Base-by-base conservation (phyloP, 139 green algal species). In the Penium margaritaceum region DNA sequence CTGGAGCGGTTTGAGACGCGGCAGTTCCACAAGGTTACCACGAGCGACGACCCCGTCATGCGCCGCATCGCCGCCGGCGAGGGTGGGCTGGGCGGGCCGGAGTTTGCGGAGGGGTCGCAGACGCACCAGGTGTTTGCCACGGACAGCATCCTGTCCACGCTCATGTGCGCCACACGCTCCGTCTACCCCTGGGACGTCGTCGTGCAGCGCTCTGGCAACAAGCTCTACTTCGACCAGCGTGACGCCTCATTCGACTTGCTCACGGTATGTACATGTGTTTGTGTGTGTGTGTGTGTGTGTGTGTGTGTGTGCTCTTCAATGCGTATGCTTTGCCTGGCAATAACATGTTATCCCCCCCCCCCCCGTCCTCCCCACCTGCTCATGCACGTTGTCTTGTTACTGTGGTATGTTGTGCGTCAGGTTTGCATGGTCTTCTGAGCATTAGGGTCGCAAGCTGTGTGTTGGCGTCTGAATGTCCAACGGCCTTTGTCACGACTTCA, bases 151-250 rank as follows among this genome's bases (percentile, higher is more conserved):
- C 76, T 99, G 30, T 85, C 90, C 47, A 89, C 90, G 33, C 87
- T 99, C 33, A 98, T 99, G 94, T 95, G 89, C 79, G 89, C 91
- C 3, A 71, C 88, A 30, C 88, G 88, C 21, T 92, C 86, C 34
- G 85, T 93, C 35, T 97, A 97, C 88, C 88, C 85, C 46, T 99
- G 94, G 94, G 90, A 95, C 76, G 54, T 96, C 35, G 75, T 93
- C 0, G 80, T 90, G 58, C 91, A 88, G 6, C 81, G 82, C 14
- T 64, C 77, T 0, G 84, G 80, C 32, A 84, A 85, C 62, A 87
- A 90, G 75, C 80, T 95, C 7, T 89, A 88, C 74, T 89, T 98
- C 58, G 93, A 99, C 87, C 91, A 91, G 77, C 85, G 95, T 35
- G 77, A 88, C 21, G 79, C 80, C 67, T 85, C 74, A 38, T 87